These are phyloP conservation scores for Podaxis carcinomalis DNA, from an alignment of 768 basidiomycete species.

Conservation along the genomic window DNA sequence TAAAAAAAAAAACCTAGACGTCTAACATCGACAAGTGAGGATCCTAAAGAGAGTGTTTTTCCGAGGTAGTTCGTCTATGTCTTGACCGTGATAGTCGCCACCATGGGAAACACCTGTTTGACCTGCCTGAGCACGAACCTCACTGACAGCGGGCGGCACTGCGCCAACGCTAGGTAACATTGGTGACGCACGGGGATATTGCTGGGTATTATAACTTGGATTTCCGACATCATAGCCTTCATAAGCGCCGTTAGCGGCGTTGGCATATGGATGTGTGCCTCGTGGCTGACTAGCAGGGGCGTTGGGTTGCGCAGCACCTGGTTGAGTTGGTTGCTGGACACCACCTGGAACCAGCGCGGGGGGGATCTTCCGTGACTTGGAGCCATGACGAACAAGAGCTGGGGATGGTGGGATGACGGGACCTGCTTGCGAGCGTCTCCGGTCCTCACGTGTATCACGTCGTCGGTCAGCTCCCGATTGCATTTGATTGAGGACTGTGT, in stretches of 20 bases:
- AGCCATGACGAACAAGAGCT: constrained; percentile 72
- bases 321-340: constrained; percentile 66
- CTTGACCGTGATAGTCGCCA: constrained; percentile 53
- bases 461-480: constrained; percentile 62
- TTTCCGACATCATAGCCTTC: constrained; percentile 52
- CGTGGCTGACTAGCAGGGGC: constrained; percentile 61
- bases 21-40: constrained; percentile 74
- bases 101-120: constrained; percentile 63
- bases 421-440: constrained; percentile 58
- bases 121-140: constrained; percentile 65
- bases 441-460: constrained; percentile 60
- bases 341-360: constrained; percentile 55
- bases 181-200: constrained; percentile 77
- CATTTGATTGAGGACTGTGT: constrained; percentile 60
- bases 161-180: constrained; percentile 72
- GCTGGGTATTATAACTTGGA: constrained; percentile 52
- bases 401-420: constrained; percentile 69
- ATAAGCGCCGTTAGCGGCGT: constrained; percentile 49
- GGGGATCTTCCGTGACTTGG: constrained; percentile 65
- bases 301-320: constrained; percentile 70
- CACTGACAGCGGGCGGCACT: constrained; percentile 69
- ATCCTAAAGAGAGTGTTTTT: constrained; percentile 60
- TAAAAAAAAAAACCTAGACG: constrained; percentile 19
- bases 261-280: constrained; percentile 66
- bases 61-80: constrained; percentile 48